Conservation (phyloP, 2,329 filamentous ascomycete species). For the Fusarium floridanum region DNA sequence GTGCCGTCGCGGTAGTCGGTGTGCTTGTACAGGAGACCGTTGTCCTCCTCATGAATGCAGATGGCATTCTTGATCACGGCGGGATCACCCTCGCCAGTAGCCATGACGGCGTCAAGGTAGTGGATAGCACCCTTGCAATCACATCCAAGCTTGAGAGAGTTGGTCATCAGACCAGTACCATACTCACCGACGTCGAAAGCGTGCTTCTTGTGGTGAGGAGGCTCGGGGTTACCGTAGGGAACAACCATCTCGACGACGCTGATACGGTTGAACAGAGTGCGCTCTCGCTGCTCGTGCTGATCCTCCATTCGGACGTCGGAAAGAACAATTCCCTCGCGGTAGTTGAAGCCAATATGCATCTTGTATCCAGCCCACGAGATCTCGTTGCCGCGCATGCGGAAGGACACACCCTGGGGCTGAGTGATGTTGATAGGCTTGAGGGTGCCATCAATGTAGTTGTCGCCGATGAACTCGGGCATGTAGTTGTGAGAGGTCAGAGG, state of each 20-base stretch:
- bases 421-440: conserved; percentile 56
- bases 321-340: conserved; percentile 77
- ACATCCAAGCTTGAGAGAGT: conserved; percentile 81
- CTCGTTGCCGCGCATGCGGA: conserved; percentile 61
- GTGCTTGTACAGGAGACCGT: conserved; percentile 75
- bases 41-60: conserved; percentile 78
- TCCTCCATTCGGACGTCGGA: conserved; percentile 77
- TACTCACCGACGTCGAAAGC: conserved; percentile 87
- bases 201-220: conserved; percentile 84
- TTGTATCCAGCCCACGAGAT: conserved; percentile 75
- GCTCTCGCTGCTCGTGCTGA: conserved; percentile 52
- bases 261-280: conserved; percentile 76
- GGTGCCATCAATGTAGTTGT: conserved; percentile 51
- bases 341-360: conserved; percentile 80
- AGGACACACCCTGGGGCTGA: conserved; percentile 57
- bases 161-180: conserved; percentile 87
- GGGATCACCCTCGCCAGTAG: conserved; percentile 81
- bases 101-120: conserved; percentile 90
- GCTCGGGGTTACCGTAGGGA: conserved; percentile 82
- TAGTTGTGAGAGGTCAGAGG: conserved; percentile 56
- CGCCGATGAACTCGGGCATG: conserved; percentile 51
- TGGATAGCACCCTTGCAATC: conserved; percentile 93
- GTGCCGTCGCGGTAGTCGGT: conserved; percentile 71
- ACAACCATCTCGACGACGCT: conserved; percentile 79
- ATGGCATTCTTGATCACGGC: conserved; percentile 93